A percentile compares a stretch with the other conserved stretches of the same genome.
Conservation (phyloP, 2,329 filamentous ascomycete species). For the Colletotrichum agaves region DNA sequence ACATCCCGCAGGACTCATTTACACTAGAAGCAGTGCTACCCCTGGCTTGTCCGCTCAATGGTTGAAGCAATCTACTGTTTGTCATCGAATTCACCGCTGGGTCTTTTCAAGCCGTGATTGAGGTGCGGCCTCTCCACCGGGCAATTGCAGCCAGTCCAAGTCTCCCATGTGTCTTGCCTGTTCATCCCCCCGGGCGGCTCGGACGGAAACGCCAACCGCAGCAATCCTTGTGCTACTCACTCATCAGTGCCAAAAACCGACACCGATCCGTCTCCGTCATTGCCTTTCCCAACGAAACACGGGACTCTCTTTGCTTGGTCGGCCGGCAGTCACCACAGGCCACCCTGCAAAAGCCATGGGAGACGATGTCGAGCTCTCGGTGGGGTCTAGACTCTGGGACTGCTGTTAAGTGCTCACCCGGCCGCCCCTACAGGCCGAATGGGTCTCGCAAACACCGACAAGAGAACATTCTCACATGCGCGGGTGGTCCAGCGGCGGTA, state of each 20-base stretch:
- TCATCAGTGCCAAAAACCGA: neutral
- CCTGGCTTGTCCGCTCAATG: slow-evolving; percentile 12
- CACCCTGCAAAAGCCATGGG: neutral
- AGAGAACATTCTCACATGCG: slow-evolving; percentile 8
- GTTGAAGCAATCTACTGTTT: slow-evolving; percentile 4
- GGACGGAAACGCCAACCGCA: slow-evolving; percentile 23
- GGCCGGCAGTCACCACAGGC: slow-evolving; percentile 5
- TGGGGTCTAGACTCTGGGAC: neutral
- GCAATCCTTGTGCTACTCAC: slow-evolving; percentile 2
- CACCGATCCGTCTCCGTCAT: neutral
- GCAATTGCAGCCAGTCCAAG: slow-evolving; percentile 7
- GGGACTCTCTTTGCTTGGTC: neutral
- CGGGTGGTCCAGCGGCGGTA: slow-evolving; percentile 3
- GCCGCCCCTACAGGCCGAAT: neutral
- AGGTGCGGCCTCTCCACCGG: slow-evolving; percentile 15
- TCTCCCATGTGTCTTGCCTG: neutral
- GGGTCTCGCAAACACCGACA: neutral
- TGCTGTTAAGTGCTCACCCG: neutral
- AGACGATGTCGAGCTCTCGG: neutral
- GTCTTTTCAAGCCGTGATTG: neutral
- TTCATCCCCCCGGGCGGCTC: slow-evolving; percentile 26
- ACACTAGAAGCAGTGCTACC: slow-evolving; percentile 2
- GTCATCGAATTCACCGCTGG: slow-evolving; percentile 21
- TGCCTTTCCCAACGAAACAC: slow-evolving; percentile 22
- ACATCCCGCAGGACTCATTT: slow-evolving; percentile 7